Conservation (phyloP, 1,284 basidiomycete species). For the Ustilago tritici region DNA sequence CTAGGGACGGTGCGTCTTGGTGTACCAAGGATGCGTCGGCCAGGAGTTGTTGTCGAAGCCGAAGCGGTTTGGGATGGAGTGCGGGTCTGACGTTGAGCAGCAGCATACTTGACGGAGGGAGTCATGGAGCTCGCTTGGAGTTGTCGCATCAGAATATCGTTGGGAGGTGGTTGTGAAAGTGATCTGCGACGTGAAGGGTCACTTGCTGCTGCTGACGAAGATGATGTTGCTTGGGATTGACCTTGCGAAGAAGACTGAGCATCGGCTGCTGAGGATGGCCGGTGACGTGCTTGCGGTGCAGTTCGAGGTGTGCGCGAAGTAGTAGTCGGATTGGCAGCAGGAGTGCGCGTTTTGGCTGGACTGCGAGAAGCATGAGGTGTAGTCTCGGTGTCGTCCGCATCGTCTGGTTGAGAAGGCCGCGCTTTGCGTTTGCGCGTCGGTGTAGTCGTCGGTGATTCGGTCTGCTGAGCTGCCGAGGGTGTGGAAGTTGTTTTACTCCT, state of each 20-base stretch:
- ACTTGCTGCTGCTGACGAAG: not conserved
- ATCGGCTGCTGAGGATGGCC: slow-evolving; percentile 14
- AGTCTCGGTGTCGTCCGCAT: slow-evolving; percentile 15
- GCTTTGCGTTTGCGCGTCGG: slow-evolving; percentile 39
- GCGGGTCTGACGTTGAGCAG: slow-evolving; percentile 19
- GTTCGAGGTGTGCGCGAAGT: slow-evolving; percentile 32
- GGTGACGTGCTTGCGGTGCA: slow-evolving; percentile 17
- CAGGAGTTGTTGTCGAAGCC: slow-evolving; percentile 29
- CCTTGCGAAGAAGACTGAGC: slow-evolving; percentile 4
- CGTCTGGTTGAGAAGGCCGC: slow-evolving; percentile 7
- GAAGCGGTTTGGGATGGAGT: slow-evolving; percentile 26
- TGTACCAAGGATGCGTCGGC: slow-evolving; percentile 38
- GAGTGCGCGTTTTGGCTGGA: slow-evolving; percentile 23
- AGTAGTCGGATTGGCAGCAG: slow-evolving; percentile 8
- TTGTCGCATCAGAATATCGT: slow-evolving; percentile 46
- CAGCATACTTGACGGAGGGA: slow-evolving; percentile 33
- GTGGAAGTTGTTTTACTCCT: slow-evolving; percentile 20
- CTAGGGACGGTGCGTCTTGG: slow-evolving; percentile 23
- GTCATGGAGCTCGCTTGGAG: slow-evolving; percentile 33
- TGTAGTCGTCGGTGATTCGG: slow-evolving; percentile 16
- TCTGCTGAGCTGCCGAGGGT: not conserved
- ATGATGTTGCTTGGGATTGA: slow-evolving; percentile 6
- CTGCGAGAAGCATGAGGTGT: slow-evolving; percentile 28
- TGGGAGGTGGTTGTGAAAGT: slow-evolving; percentile 50
- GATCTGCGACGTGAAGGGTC: slow-evolving; percentile 36